Percentiles rank a stretch among this genome's conserved stretches.
Evolutionary conservation across 495 filamentous ascomycete genomes (phyloP).

Genomic region (Cercophora scortea): DNA sequence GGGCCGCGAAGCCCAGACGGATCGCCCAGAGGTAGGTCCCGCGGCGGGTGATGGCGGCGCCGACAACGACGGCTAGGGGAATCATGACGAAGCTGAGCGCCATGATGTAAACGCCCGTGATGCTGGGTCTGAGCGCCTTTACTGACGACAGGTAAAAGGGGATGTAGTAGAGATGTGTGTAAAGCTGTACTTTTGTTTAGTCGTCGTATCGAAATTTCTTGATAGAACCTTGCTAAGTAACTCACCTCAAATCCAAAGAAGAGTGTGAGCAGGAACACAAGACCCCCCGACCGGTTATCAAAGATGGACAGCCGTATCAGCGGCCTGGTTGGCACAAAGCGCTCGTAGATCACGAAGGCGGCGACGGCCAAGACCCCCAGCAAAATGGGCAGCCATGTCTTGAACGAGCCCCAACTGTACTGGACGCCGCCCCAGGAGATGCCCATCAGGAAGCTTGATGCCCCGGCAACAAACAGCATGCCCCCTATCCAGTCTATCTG

Average conservation of each 20-base stretch:
- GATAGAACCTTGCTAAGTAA: not conserved
- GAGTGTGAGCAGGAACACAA: not conserved
- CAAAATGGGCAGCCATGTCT: constrained; percentile 49
- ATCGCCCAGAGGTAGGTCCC: constrained; percentile 42
- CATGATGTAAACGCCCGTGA: constrained; percentile 49
- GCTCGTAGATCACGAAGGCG: constrained; percentile 42
- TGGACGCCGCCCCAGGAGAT: constrained; percentile 49
- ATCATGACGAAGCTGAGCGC: constrained; percentile 42
- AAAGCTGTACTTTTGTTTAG: not conserved
- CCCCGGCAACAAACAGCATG: constrained; percentile 42
- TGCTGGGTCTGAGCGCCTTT: constrained; percentile 45
- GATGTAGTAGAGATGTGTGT: constrained; percentile 48
- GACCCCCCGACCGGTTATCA: constrained; percentile 24
- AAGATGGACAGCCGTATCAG: constrained; percentile 34
- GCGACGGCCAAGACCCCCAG: constrained; percentile 40
- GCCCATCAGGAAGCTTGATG: constrained; percentile 42
- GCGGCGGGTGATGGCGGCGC: constrained; percentile 34
- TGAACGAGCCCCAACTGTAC: constrained; percentile 45
- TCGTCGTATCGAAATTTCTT: no score
- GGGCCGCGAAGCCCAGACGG: constrained; percentile 45
- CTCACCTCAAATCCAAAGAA: not conserved
- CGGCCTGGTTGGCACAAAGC: constrained; percentile 31
- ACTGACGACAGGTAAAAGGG: constrained; percentile 60
- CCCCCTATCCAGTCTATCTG: constrained; percentile 55
- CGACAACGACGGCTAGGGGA: constrained; percentile 34